Evolutionary conservation across 441 rosid genomes (phyloP).

Genomic region (Erodium trifolium): DNA sequence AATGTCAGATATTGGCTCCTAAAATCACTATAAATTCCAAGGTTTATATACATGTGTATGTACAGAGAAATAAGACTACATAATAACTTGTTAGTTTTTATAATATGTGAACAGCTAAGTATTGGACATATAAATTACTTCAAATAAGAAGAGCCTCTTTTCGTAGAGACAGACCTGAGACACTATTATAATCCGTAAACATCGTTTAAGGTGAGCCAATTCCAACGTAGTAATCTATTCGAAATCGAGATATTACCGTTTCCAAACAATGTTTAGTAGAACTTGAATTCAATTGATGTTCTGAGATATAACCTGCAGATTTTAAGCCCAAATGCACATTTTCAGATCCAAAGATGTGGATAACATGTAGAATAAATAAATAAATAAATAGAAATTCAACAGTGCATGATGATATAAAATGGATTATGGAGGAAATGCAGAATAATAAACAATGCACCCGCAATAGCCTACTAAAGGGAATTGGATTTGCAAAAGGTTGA

Average conservation of each 20-base stretch:
- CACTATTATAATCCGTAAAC: not conserved
- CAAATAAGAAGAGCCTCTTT: not conserved
- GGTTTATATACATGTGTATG: not conserved
- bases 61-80: not conserved
- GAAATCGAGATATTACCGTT: not conserved
- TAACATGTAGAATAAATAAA: not conserved
- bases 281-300: conserved; percentile 6
- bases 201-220: not conserved
- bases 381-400: not conserved
- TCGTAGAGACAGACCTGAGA: not conserved
- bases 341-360: not conserved
- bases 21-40: not conserved
- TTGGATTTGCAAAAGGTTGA: not conserved
- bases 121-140: not conserved
- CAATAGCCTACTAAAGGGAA: not conserved
- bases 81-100: not conserved
- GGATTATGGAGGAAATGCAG: not conserved
- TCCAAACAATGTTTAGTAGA: not conserved
- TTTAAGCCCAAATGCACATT: not conserved
- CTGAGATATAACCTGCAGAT: conserved; percentile 19
- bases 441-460: not conserved
- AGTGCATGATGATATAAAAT: not conserved
- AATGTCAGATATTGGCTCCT: not conserved
- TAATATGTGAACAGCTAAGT: not conserved
- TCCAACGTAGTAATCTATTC: not conserved